Evolutionary conservation across 495 filamentous ascomycete genomes (phyloP).

Genomic region (Daldinia grandis): DNA sequence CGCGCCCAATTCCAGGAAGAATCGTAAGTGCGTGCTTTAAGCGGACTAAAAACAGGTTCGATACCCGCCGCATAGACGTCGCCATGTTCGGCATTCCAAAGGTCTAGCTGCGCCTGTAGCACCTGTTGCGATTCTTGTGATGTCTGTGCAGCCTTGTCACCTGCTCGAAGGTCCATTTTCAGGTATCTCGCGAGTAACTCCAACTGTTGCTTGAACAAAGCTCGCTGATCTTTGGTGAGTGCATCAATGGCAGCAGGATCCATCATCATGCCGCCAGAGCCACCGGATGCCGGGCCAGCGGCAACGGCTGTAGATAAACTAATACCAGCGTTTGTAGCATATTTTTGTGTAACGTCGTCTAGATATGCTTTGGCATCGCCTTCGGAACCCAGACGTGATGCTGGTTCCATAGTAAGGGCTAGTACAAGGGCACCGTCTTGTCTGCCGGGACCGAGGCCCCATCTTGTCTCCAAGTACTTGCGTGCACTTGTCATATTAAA

Average conservation of each 20-base stretch:
- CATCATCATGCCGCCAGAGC: slow-evolving; percentile 94
- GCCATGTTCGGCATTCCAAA: slow-evolving; percentile 95
- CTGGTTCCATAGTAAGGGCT: slow-evolving; percentile 90
- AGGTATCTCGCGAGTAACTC: slow-evolving; percentile 95
- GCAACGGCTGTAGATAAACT: slow-evolving; percentile 79
- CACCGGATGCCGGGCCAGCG: slow-evolving; percentile 75
- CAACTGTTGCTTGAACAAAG: slow-evolving; percentile 95
- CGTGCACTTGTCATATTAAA: slow-evolving; percentile 97
- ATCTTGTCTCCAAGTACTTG: slow-evolving; percentile 93
- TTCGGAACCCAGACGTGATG: slow-evolving; percentile 86
- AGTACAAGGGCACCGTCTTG: slow-evolving; percentile 92
- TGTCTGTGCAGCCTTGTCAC: slow-evolving; percentile 88
- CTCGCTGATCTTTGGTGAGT: slow-evolving; percentile 92
- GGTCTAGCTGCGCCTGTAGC: slow-evolving; percentile 89
- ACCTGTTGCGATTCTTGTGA: slow-evolving; percentile 84
- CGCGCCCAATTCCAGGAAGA: slow-evolving; percentile 99
- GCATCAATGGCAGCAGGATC: slow-evolving; percentile 97
- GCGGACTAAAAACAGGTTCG: slow-evolving; percentile 87
- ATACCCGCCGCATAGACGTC: slow-evolving; percentile 96
- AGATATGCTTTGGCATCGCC: slow-evolving; percentile 90
- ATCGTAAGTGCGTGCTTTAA: slow-evolving; percentile 97
- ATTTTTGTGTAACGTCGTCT: slow-evolving; percentile 87
- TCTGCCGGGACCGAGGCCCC: slow-evolving; percentile 85
- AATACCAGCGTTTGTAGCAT: slow-evolving; percentile 85
- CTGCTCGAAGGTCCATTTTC: slow-evolving; percentile 93